Percentiles rank a stretch among this genome's conserved stretches.
phyloP scores from a whole-genome alignment of 164 flowering plant genomes.

The Dillenia turbinata region DNA sequence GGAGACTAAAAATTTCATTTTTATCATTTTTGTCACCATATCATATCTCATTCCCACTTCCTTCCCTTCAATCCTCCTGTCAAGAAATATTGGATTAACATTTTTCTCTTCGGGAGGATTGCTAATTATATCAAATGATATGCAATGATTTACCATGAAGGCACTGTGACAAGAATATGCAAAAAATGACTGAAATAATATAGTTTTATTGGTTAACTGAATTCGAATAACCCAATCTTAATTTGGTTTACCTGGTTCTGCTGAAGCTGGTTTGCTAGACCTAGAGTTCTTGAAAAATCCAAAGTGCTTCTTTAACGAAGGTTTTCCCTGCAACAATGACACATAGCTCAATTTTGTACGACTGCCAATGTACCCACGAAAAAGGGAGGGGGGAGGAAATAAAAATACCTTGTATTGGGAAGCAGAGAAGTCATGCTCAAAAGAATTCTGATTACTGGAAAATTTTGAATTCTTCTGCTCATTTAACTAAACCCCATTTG shows the following conservation, averaged over 20 bases:
- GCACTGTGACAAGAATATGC: too few species aligned
- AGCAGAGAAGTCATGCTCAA: constrained; percentile 48
- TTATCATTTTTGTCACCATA: neutral
- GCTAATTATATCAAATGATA: too few species aligned
- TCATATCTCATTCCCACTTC: constrained; percentile 33
- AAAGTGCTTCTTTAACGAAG: constrained; percentile 36
- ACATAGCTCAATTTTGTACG: neutral
- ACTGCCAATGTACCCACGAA: neutral
- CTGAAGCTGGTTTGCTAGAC: constrained; percentile 36
- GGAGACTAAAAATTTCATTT: constrained; percentile 13
- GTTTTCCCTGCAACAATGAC: constrained; percentile 38
- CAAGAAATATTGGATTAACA: neutral
- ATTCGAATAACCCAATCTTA: neutral
- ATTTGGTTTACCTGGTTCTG: constrained; percentile 38
- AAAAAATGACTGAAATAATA: too few species aligned
- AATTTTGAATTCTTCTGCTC: constrained; percentile 32
- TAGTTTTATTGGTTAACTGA: neutral
- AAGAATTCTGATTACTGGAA: constrained; percentile 30
- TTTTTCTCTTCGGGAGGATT: too few species aligned
- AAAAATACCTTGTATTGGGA: constrained; percentile 40
- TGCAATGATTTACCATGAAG: too few species aligned
- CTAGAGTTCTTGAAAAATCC: constrained; percentile 39
- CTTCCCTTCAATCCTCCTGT: constrained; percentile 45
- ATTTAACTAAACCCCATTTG: constrained; percentile 7
- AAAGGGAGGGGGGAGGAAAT: neutral